These are phyloP conservation scores for Crotalaria pallida DNA, from an alignment of 306 rosid genomes.

Conservation along the genomic window DNA sequence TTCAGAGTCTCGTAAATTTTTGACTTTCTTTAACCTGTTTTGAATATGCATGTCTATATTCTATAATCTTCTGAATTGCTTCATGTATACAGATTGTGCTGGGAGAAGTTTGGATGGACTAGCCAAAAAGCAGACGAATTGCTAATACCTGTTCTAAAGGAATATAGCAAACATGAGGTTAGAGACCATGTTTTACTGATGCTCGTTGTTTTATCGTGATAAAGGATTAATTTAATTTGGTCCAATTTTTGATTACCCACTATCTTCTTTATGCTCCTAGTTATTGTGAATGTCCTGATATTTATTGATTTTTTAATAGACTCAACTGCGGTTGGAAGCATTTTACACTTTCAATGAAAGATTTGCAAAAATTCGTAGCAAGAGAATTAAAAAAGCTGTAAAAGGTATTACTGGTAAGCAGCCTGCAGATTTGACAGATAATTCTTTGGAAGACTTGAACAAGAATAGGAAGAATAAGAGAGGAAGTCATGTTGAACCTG, in stretches of 20 bases:
- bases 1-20: neutral
- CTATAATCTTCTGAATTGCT: slow-evolving; percentile 11
- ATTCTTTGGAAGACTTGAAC: slow-evolving; percentile 30
- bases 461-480: slow-evolving; percentile 24
- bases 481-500: slow-evolving; percentile 33
- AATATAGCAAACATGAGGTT: slow-evolving; percentile 82
- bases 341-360: slow-evolving; percentile 86
- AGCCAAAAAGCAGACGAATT: slow-evolving; percentile 83
- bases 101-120: slow-evolving; percentile 94
- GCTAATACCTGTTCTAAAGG: slow-evolving; percentile 77
- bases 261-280: neutral
- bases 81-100: slow-evolving; percentile 65
- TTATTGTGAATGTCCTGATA: slow-evolving; percentile 25
- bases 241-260: slow-evolving; percentile 6
- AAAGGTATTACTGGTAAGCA: slow-evolving; percentile 70
- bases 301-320: slow-evolving; percentile 38
- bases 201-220: neutral
- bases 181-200: slow-evolving; percentile 5
- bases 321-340: slow-evolving; percentile 90
- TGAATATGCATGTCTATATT: neutral
- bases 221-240: slow-evolving; percentile 3
- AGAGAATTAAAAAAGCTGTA: slow-evolving; percentile 83
- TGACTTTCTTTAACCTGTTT: neutral
- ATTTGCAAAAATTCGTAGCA: slow-evolving; percentile 91
- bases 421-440: slow-evolving; percentile 41